These are phyloP conservation scores for Rhypophila decipiens DNA, from an alignment of 495 filamentous ascomycete genomes.

Conservation along the genomic window DNA sequence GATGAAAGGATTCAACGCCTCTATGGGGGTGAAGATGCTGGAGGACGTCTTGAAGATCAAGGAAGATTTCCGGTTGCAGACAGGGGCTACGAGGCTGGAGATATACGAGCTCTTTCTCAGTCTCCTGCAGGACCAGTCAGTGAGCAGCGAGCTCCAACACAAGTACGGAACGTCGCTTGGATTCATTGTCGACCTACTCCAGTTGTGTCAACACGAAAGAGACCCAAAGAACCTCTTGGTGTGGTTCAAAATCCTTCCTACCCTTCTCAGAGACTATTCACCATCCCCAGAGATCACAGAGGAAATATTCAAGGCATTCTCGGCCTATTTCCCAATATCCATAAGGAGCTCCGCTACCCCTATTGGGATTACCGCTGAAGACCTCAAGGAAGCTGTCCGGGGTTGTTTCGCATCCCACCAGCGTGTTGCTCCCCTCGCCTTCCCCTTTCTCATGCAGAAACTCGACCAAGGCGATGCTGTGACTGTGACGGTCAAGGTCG, in stretches of 20 bases:
- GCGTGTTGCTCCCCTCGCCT: conserved; percentile 28
- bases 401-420: conserved; percentile 41
- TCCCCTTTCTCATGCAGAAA: conserved; percentile 42
- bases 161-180: conserved; percentile 30
- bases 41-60: conserved; percentile 36
- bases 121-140: conserved; percentile 28
- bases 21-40: conserved; percentile 34
- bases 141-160: conserved; percentile 34
- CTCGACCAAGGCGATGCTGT: conserved; percentile 45
- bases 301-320: conserved; percentile 42
- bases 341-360: conserved; percentile 35
- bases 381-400: conserved; percentile 40
- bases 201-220: conserved; percentile 41
- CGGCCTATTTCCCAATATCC: conserved; percentile 49
- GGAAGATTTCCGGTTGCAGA: conserved; percentile 42
- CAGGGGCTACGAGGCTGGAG: conserved; percentile 36
- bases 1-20: conserved; percentile 42
- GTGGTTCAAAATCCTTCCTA: conserved; percentile 39
- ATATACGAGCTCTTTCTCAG: conserved; percentile 40
- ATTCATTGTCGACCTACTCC: conserved; percentile 34
- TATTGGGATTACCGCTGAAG: conserved; percentile 40
- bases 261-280: conserved; percentile 32
- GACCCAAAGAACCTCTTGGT: conserved; percentile 42
- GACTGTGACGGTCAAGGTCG: conserved; percentile 46
- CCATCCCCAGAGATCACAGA: conserved; percentile 33